A percentile compares a stretch with the other conserved stretches of the same genome.
Conservation (phyloP, 495 filamentous ascomycete genomes). For the Hypomontagnella monticulosa region DNA sequence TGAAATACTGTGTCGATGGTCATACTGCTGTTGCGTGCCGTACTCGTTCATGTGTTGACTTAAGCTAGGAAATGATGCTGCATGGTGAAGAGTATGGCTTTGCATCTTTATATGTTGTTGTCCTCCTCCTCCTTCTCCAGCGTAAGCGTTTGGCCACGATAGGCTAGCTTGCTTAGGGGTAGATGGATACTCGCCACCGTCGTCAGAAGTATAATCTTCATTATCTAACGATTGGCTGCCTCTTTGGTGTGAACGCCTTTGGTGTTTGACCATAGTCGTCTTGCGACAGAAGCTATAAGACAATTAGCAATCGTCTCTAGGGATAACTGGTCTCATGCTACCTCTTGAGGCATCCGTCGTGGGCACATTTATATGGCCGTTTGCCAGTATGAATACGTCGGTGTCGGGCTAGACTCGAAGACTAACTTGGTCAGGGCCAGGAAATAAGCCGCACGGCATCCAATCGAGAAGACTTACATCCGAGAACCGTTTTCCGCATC, state of each 20-base stretch:
- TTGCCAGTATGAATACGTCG: constrained; percentile 88
- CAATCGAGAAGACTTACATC: constrained; percentile 67
- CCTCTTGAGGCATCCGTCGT: constrained; percentile 84
- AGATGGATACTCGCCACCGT: constrained; percentile 60
- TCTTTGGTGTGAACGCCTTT: constrained; percentile 72
- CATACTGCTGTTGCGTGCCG: constrained; percentile 49
- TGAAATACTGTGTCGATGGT: constrained; percentile 57
- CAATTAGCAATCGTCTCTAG: constrained; percentile 23
- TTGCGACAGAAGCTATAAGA: constrained; percentile 81
- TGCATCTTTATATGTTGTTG: constrained; percentile 37
- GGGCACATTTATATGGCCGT: constrained; percentile 82
- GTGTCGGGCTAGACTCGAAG: constrained; percentile 86
- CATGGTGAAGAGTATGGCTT: constrained; percentile 50
- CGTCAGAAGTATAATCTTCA: constrained; percentile 65
- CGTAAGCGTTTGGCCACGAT: constrained; percentile 49
- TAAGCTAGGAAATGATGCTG: constrained; percentile 57
- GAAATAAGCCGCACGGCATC: constrained; percentile 15
- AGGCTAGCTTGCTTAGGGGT: constrained; percentile 55
- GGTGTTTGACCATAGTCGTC: constrained; percentile 88
- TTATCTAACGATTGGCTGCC: constrained; percentile 63
- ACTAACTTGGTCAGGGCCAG: constrained; percentile 68
- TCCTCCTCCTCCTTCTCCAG: constrained; percentile 37
- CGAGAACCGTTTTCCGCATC: constrained; percentile 87
- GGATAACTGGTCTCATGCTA: constrained; percentile 50
- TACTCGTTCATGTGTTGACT: constrained; percentile 56